Conservation (phyloP, 2,329 filamentous ascomycete genomes). For the Blastomyces silverae region DNA sequence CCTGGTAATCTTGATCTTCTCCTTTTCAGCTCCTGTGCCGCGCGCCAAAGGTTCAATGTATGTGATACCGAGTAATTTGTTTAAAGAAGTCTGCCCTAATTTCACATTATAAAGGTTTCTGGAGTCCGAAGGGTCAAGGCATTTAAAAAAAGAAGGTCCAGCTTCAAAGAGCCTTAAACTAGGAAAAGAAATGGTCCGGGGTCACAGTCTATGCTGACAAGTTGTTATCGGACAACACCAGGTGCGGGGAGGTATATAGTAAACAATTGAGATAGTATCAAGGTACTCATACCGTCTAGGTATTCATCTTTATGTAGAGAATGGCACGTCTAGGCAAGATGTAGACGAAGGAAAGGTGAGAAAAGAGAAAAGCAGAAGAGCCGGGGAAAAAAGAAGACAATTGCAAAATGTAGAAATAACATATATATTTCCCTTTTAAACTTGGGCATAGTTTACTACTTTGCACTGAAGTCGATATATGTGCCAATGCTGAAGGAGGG, state of each 20-base stretch:
- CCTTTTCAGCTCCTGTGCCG: background rate
- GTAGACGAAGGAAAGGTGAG: background rate
- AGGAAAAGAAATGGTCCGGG: background rate
- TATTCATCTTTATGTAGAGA: background rate
- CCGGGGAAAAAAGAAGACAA: conserved; percentile 2
- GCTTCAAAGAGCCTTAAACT: background rate
- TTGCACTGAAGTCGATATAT: conserved; percentile 5
- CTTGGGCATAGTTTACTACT: background rate
- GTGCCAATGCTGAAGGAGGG: background rate
- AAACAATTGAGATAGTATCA: background rate
- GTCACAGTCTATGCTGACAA: background rate
- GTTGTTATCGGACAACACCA: background rate
- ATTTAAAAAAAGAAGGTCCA: too few species aligned
- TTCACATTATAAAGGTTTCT: background rate
- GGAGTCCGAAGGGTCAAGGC: background rate
- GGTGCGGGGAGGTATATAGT: background rate
- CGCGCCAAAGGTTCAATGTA: background rate
- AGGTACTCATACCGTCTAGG: background rate
- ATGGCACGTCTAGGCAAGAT: background rate
- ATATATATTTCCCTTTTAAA: background rate
- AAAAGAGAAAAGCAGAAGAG: background rate
- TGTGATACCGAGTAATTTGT: background rate
- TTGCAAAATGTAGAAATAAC: background rate
- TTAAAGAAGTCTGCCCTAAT: background rate
- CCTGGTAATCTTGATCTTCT: background rate